Base-by-base conservation (phyloP, 805 yeast genomes). In the Priceomyces fermenticarens region DNA sequence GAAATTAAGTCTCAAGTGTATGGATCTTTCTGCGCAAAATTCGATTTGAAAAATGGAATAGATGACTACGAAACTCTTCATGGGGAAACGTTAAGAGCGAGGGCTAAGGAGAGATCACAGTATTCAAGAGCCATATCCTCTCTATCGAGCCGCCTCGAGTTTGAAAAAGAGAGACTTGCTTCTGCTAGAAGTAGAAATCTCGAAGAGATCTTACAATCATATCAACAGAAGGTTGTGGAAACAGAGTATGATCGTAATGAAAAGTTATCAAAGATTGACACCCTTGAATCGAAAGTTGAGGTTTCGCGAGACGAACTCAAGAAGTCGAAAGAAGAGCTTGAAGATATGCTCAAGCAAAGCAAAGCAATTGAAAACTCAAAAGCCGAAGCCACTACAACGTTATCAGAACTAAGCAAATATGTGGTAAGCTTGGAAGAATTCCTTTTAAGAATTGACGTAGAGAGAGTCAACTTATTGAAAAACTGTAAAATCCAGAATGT, bases 401-500 rank as follows among this genome's bases (percentile, higher is more conserved):
- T 72, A 2, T 46, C 50, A 3, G 43, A 49, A 32, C 10, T 53
- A 32, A 45, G 56, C 47, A 64, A 72, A 53, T 57, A 65, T 48
- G 45, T 70, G 35, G 63, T 68, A 3, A 58, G 57, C 6, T 48
- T 68, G 4, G 81, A 80, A 48, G 88, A 81, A 48, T 72, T 71
- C 17, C 51, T 77, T 5, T 80, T 81, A 30, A 75, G 75, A 43
- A 52, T 70, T 4, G 78, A 75, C 44, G 55, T 78, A 26, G 86
- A 81, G 37, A 75, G 83, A 52, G 63, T 78, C 7, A 75, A 77
- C 46, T 65, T 78, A 13, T 67, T 89, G 44, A 80, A 82, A 47
- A 80, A 78, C 47, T 86, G 96, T 62, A 87, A 85, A 52, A 73
- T 90, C 43, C 86, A 86, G 40, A 83, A 77, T 41, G 70, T 85